phyloP scores from a whole-genome alignment of 2,329 filamentous ascomycete genomes.

The Talaromyces marneffei region DNA sequence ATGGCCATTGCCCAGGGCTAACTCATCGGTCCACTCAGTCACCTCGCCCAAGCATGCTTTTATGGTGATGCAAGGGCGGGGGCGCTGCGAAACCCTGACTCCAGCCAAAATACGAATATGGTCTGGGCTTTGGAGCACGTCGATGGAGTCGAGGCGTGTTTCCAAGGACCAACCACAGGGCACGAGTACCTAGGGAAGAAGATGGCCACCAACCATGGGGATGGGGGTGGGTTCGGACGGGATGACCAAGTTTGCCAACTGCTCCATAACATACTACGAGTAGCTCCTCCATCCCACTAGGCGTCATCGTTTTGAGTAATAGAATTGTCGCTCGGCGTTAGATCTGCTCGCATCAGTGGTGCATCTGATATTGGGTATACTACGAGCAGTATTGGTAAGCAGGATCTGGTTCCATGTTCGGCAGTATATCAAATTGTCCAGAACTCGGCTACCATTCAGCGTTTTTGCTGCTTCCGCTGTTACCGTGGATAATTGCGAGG shows the following conservation, averaged over 20 bases:
- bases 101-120: background rate
- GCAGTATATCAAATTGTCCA: background rate
- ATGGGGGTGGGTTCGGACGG: slow-evolving; percentile 7
- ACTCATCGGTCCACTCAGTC: background rate
- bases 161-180: slow-evolving; percentile 7
- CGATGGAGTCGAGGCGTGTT: background rate
- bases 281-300: background rate
- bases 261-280: too few relatives aligned
- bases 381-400: background rate
- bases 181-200: background rate
- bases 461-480: slow-evolving; percentile 3
- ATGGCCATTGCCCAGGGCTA: background rate
- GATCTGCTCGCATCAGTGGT: background rate
- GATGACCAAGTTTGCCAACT: slow-evolving; percentile 9
- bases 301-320: slow-evolving; percentile 1
- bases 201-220: slow-evolving; percentile 4
- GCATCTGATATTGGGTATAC: background rate
- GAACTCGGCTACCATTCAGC: background rate
- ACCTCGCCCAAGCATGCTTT: background rate
- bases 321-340: background rate
- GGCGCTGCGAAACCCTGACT: slow-evolving; percentile 1
- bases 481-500: background rate
- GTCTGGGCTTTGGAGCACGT: background rate
- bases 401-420: background rate
- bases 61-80: background rate